phyloP scores from a whole-genome alignment of 2,329 filamentous ascomycete genomes.

The Penicillium sclerotigenum region DNA sequence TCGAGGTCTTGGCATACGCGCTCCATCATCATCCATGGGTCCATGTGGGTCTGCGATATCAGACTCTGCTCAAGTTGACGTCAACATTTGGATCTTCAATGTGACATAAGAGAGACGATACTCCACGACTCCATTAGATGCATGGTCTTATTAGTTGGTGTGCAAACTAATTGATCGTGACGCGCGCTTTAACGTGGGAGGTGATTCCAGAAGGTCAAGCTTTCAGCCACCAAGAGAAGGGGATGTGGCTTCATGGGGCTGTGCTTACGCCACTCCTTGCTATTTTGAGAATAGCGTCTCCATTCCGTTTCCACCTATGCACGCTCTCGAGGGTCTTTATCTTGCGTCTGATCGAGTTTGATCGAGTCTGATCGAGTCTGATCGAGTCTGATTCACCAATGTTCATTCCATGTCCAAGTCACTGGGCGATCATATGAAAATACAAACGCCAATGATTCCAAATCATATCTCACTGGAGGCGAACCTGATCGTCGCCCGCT shows the following conservation, averaged over 20 bases:
- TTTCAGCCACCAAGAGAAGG: constrained; percentile 1
- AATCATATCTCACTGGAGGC: background rate
- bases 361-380: background rate
- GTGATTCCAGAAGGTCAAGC: background rate
- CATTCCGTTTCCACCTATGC: background rate
- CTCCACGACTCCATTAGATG: background rate
- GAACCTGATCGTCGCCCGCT: background rate
- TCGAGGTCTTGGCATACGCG: constrained; percentile 17
- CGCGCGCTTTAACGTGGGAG: background rate
- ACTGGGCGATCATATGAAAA: background rate
- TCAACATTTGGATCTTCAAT: constrained; percentile 5
- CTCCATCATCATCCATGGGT: constrained; percentile 11
- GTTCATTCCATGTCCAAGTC: background rate
- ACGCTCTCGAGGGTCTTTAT: background rate
- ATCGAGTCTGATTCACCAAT: background rate
- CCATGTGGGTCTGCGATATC: constrained; percentile 1
- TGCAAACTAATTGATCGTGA: too few relatives aligned
- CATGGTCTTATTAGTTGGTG: background rate
- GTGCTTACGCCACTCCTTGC: background rate
- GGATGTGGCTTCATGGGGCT: constrained; percentile 7
- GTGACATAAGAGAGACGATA: background rate
- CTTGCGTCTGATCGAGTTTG: background rate
- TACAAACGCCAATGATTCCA: background rate
- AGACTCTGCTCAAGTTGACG: constrained; percentile 16
- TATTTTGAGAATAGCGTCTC: background rate